phyloP scores from a whole-genome alignment of 208 protist genomes.

The Leishmania tropica region DNA sequence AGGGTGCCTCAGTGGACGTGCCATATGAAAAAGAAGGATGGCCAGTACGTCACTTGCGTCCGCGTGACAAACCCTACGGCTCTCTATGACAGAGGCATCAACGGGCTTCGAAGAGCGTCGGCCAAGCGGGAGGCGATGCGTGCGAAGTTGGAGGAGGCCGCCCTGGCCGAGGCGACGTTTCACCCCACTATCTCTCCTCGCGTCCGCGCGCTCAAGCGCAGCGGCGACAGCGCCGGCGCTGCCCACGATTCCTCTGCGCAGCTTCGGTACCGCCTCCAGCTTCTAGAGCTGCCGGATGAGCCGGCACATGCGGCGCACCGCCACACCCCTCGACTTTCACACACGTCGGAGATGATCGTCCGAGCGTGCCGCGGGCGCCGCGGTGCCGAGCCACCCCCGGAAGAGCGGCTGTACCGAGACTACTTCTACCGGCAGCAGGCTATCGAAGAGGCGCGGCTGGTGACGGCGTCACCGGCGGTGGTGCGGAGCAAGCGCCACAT shows the following conservation, averaged over 20 bases:
- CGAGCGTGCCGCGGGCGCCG: conserved; percentile 35
- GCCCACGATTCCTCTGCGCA: conserved; percentile 20
- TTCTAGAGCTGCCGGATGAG: conserved; percentile 55
- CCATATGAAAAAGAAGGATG: conserved; percentile 19
- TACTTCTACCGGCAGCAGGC: conserved; percentile 30
- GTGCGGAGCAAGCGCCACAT: conserved; percentile 44
- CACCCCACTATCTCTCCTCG: conserved; percentile 46
- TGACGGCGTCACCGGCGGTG: not conserved
- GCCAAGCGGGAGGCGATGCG: conserved; percentile 37
- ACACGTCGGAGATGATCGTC: conserved; percentile 49
- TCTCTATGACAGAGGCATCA: conserved; percentile 40
- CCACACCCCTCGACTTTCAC: conserved; percentile 44
- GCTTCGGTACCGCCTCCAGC: conserved; percentile 47
- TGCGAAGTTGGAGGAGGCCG: conserved; percentile 24
- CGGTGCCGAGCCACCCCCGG: conserved; percentile 33
- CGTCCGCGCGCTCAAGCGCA: conserved; percentile 11
- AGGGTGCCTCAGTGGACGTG: conserved; percentile 13
- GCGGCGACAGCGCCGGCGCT: not conserved
- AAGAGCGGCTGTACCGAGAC: conserved; percentile 58
- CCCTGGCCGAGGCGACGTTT: conserved; percentile 46
- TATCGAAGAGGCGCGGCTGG: not conserved
- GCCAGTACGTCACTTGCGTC: conserved; percentile 2
- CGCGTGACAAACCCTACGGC: conserved; percentile 12
- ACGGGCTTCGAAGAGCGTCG: conserved; percentile 8
- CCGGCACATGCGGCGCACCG: conserved; percentile 16